phyloP scores from a whole-genome alignment of 192 early-diverging fungal genomes.

The Funneliformis mosseae region DNA sequence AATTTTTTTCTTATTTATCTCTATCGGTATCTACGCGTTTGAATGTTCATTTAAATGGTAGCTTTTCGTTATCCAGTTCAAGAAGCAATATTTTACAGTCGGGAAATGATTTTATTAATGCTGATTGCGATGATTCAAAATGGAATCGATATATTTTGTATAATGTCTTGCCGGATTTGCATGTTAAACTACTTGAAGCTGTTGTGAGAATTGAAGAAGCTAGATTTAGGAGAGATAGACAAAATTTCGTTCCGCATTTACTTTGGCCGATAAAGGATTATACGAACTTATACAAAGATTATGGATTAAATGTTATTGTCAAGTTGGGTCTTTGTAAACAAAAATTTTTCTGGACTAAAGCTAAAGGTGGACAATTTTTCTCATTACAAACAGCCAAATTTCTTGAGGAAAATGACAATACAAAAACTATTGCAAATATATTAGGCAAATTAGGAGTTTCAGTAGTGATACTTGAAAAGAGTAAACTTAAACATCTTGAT shows the following conservation, averaged over 20 bases:
- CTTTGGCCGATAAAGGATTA: background rate
- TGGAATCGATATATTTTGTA: background rate
- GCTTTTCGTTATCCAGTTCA: background rate
- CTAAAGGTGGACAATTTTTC: background rate
- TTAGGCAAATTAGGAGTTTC: background rate
- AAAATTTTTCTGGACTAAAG: background rate
- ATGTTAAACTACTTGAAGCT: background rate
- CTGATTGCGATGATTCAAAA: background rate
- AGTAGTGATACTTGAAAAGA: background rate
- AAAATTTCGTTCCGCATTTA: background rate
- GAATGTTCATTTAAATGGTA: background rate
- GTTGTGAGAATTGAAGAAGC: background rate
- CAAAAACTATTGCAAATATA: background rate
- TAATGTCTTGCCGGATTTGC: background rate
- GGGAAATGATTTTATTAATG: background rate
- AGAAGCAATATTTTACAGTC: background rate
- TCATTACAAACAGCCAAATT: background rate
- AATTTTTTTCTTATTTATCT: background rate
- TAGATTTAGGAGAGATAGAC: background rate
- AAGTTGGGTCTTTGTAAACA: no score
- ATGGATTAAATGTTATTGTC: background rate
- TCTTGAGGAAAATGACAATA: background rate
- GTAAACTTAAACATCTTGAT: background rate
- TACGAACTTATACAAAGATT: background rate
- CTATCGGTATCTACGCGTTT: background rate